phyloP scores from a whole-genome alignment of 23 red algal species.

The Gracilaria gracilis region DNA sequence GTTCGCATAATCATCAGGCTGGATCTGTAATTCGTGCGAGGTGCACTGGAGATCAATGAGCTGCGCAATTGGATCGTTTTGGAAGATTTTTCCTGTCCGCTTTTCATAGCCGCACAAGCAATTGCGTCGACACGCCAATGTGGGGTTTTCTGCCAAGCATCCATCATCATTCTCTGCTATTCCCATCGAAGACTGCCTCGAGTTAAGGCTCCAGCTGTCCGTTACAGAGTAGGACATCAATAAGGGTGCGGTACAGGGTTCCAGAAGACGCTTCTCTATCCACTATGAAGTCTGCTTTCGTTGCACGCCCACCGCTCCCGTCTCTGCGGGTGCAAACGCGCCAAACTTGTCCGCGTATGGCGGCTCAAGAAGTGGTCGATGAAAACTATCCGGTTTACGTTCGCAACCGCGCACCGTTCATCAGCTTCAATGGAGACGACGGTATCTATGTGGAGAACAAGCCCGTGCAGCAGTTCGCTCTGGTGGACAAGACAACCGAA shows the following conservation, averaged over 20 bases:
- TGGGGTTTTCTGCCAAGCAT: no score
- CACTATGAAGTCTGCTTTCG: constrained; percentile 46
- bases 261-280: background rate
- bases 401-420: constrained; percentile 55
- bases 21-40: no score
- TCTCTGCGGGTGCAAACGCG: background rate
- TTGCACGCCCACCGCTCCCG: constrained; percentile 19
- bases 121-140: no score
- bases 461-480: constrained; percentile 54
- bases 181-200: no score
- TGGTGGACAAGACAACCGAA: constrained; percentile 40
- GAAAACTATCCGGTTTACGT: constrained; percentile 52
- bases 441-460: constrained; percentile 64
- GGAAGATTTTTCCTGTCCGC: background rate
- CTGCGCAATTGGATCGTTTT: background rate
- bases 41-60: constrained; percentile 18
- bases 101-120: background rate
- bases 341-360: constrained; percentile 39
- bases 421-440: constrained; percentile 65
- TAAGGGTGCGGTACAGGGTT: background rate
- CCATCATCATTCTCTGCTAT: no score
- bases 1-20: no score
- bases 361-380: constrained; percentile 24
- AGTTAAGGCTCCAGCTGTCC: no score
- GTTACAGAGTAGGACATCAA: no score